Percentiles rank a stretch among this genome's conserved stretches.
Evolutionary conservation across 345 rosid genomes (phyloP).

Genomic region (Cochlearia excelsa): DNA sequence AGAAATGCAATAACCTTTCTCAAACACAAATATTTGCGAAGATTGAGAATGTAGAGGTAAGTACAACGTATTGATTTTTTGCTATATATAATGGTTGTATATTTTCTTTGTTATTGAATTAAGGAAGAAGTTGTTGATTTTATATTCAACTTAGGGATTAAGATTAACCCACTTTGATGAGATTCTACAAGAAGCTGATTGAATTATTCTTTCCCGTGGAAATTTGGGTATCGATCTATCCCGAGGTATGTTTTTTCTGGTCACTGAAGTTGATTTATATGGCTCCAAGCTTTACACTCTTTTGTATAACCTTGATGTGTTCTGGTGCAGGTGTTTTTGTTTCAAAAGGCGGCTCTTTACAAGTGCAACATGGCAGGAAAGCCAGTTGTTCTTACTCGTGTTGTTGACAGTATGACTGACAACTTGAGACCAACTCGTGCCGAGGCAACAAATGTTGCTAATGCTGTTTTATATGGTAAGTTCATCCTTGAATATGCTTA

Average conservation of each 20-base stretch:
- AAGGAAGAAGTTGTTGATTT: slow-evolving; percentile 3
- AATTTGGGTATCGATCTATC: slow-evolving; percentile 97
- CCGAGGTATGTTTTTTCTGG: slow-evolving; percentile 61
- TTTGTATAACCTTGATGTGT: slow-evolving; percentile 6
- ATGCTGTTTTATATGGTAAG: slow-evolving; percentile 94
- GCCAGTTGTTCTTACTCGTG: slow-evolving; percentile 87
- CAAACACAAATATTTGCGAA: slow-evolving; percentile 96
- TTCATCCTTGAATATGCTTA: not conserved
- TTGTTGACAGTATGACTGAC: slow-evolving; percentile 96
- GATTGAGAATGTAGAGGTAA: slow-evolving; percentile 89
- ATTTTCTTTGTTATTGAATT: not conserved
- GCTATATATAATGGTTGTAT: not conserved
- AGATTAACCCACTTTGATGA: slow-evolving; percentile 94
- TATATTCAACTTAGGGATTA: slow-evolving; percentile 46
- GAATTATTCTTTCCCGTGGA: slow-evolving; percentile 97
- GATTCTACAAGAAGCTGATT: slow-evolving; percentile 97
- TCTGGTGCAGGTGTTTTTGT: slow-evolving; percentile 69
- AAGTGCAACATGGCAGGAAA: slow-evolving; percentile 98
- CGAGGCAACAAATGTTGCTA: slow-evolving; percentile 98
- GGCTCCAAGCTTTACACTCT: not conserved
- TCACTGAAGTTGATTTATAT: slow-evolving; percentile 2
- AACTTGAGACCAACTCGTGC: slow-evolving; percentile 99
- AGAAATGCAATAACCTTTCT: slow-evolving; percentile 68
- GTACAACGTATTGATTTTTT: slow-evolving; percentile 17
- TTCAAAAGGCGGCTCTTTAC: slow-evolving; percentile 84